Base-by-base conservation (phyloP, 768 basidiomycete genomes). In the Galerina sulciceps region DNA sequence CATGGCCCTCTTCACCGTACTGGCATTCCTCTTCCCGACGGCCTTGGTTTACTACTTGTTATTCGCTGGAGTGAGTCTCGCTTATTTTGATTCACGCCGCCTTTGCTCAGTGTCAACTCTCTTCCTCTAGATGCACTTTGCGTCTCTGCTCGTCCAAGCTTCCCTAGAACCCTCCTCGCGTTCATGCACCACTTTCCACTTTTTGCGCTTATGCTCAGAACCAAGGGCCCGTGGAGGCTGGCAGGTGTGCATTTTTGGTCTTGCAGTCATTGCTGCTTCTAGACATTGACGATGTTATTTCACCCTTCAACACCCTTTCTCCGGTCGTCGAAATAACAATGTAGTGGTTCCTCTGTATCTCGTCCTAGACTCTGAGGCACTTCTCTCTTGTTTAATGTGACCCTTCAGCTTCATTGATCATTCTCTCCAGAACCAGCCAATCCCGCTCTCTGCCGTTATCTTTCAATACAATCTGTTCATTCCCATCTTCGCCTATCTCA, bases 131-230 rank as follows among this genome's bases (percentile, higher is more conserved):
- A 51, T 69, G 6, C 72, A 71, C 26, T 56, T 75, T 0, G 76
- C 69, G 2, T 78, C 86, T 6, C 81, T 94, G 10, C 62, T 83
- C 1, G 59, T 86, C 2, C 85, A 93, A 63, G 88, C 87, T 0
- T 69, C 70, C 8, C 72, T 94, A 31, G 87, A 91, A 85, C 84
- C 0, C 72, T 81, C 2, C 76, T 95, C 20, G 88, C 86, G 0
- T 87, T 94, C 62, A 84, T 99, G 80, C 96, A 97, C 61, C 89
- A 94, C 62, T 97, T 97, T 62, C 95, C 96, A 1, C 76, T 99
- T 2, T 98, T 98, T 70, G 90, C 89, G 0, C 71, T 98, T 26
- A 86, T 96, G 82, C 70, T 98, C 31, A 80, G 93, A 26, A 63
- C 87, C 6, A 97, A 98, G 71, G 93, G 96, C 67, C 88, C 93